Evolutionary conservation across 2,329 filamentous ascomycete genomes (phyloP), one percentile per base, ranked within the genome.

Genomic region (Colletotrichum zoysiae): DNA sequence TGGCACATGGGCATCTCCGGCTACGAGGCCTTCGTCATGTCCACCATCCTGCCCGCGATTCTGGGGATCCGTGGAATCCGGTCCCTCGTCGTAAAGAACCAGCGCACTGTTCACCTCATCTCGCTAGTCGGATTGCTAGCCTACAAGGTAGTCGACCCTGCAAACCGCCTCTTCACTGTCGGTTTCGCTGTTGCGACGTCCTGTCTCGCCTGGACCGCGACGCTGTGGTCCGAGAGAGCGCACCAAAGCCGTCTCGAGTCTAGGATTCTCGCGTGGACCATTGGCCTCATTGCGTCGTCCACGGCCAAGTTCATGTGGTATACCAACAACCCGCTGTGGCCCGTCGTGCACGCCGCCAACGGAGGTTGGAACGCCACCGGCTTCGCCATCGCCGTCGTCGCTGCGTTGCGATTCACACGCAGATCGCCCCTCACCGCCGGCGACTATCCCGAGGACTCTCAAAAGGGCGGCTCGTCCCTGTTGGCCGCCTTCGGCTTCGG

Each of bases 1-100:
- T 99, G 96, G 96, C 91, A 98, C 81, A 99, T 99, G 96, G 96
- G 96, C 38, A 97, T 99, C 73, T 98, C 95, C 5, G 96, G 96
- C 74, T 99, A 96, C 79, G 96, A 99, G 83, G 92, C 91, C 55
- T 87, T 97, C 75, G 91, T 99, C 78, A 92, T 98, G 90, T 89
- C 88, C 61, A 95, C 94, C 4, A 82, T 95, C 63, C 93, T 95
- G 5, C 96, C 96, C 0, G 86, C 95, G 50, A 81, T 98, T 26
- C 89, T 99, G 55, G 90, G 87, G 30, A 91, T 95, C 74, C 87
- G 87, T 58, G 85, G 91, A 1, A 72, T 98, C 23, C 92, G 94
- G 71, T 88, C 87, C 50, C 80, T 93, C 20, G 87, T 93, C 14
- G 83, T 92, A 64, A 89, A 88, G 73, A 91, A 97, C 77, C 84